A percentile compares a stretch with the other conserved stretches of the same genome.
phyloP scores from a whole-genome alignment of 192 early-diverging fungal species.

The Backusella sp. region DNA sequence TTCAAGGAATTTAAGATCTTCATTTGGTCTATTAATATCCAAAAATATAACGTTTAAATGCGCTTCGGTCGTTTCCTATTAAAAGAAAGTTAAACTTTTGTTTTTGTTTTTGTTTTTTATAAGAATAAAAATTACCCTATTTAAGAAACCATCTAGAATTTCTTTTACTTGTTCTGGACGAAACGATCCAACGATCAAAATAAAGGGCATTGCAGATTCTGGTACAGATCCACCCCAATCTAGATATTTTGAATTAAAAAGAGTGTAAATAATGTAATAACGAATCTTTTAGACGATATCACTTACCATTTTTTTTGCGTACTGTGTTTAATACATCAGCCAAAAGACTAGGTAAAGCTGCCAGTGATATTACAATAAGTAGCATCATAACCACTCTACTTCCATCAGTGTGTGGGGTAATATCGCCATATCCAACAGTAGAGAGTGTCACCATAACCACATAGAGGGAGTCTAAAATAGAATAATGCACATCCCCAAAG shows the following conservation, averaged over 20 bases:
- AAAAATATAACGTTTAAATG: conserved; percentile 51
- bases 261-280: neutral
- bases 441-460: conserved; percentile 68
- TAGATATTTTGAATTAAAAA: neutral
- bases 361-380: conserved; percentile 59
- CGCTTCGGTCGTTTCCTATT: conserved; percentile 41
- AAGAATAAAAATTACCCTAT: conserved; percentile 29
- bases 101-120: neutral
- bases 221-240: conserved; percentile 33
- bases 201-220: conserved; percentile 30
- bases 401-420: conserved; percentile 52
- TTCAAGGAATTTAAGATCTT: conserved; percentile 45
- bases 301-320: conserved; percentile 32
- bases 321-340: conserved; percentile 43
- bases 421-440: conserved; percentile 73
- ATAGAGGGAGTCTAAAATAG: conserved; percentile 39
- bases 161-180: conserved; percentile 41
- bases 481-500: conserved; percentile 37
- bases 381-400: conserved; percentile 58
- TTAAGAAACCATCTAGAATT: conserved; percentile 46
- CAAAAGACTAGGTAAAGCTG: conserved; percentile 57
- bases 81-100: neutral
- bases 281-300: neutral
- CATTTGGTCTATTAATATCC: conserved; percentile 42
- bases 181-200: conserved; percentile 47